Conservation (phyloP, 306 rosid species). For the Begonia masoniana region DNA sequence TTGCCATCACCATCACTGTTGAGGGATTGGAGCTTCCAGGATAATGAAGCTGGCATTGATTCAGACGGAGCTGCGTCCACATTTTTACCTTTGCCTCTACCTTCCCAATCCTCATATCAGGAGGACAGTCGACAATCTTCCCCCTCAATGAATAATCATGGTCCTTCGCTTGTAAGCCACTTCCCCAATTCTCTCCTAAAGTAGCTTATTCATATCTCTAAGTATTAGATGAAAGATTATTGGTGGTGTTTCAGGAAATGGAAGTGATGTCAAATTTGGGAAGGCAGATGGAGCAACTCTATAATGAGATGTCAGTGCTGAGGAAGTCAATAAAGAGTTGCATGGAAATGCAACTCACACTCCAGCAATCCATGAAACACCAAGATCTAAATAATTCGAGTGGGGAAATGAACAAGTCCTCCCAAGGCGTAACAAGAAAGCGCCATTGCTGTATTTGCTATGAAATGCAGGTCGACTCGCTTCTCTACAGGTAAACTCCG, state of each 20-base stretch:
- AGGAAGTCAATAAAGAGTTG: constrained; percentile 58
- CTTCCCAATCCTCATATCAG: constrained; percentile 18
- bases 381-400: constrained; percentile 30
- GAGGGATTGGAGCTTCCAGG: constrained; percentile 56
- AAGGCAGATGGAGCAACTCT: constrained; percentile 66
- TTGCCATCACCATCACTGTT: constrained; percentile 22
- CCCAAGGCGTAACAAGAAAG: constrained; percentile 19
- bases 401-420: constrained; percentile 8
- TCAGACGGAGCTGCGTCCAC: constrained; percentile 38
- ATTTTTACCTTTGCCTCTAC: constrained; percentile 16
- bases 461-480: constrained; percentile 48
- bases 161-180: constrained; percentile 37
- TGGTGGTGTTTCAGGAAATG: constrained; percentile 43
- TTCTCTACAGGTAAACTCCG: constrained; percentile 51
- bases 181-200: too few relatives aligned
- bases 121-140: constrained; percentile 14
- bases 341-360: constrained; percentile 58
- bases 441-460: constrained; percentile 63
- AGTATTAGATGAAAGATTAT: too few relatives aligned
- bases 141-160: constrained; percentile 17
- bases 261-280: constrained; percentile 54
- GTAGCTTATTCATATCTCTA: too few relatives aligned
- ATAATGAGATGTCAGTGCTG: constrained; percentile 65
- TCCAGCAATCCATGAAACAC: constrained; percentile 40
- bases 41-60: constrained; percentile 51